These are phyloP conservation scores for Talaromyces sp. DNA, from an alignment of 2,329 filamentous ascomycete species.

Conservation along the genomic window DNA sequence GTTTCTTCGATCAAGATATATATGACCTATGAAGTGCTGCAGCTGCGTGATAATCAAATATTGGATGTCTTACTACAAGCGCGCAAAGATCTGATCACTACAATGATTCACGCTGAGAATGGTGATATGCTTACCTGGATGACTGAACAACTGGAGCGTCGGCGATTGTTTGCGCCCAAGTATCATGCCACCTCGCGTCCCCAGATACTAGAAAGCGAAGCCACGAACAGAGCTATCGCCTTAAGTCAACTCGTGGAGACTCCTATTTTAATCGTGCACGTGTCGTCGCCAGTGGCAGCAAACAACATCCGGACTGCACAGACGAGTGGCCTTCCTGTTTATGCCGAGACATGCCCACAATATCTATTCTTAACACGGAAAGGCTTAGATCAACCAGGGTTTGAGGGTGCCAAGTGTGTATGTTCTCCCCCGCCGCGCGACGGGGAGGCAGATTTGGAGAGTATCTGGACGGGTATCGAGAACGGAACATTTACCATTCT, in stretches of 20 bases:
- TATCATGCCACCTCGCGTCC: conserved; percentile 42
- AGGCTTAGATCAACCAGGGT: conserved; percentile 38
- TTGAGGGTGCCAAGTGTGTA: conserved; percentile 50
- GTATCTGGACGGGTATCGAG: conserved; percentile 48
- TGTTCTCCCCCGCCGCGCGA: conserved; percentile 51
- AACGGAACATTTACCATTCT: conserved; percentile 54
- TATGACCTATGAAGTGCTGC: conserved; percentile 44
- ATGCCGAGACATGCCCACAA: conserved; percentile 56
- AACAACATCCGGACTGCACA: conserved; percentile 48
- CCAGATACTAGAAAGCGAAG: conserved; percentile 40
- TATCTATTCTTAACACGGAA: conserved; percentile 52
- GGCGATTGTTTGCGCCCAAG: conserved; percentile 33
- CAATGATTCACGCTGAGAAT: conserved; percentile 39
- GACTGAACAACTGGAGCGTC: conserved; percentile 34
- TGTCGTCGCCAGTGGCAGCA: conserved; percentile 46
- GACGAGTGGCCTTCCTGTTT: conserved; percentile 47
- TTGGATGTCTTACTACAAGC: conserved; percentile 41
- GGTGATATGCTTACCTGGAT: conserved; percentile 40
- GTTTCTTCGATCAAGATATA: conserved; percentile 46
- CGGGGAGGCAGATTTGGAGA: conserved; percentile 42
- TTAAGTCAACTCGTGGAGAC: conserved; percentile 47
- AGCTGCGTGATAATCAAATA: conserved; percentile 38
- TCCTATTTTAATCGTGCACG: conserved; percentile 52
- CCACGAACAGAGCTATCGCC: conserved; percentile 47
- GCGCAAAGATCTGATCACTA: conserved; percentile 40